Base-by-base conservation (phyloP, 2,329 filamentous ascomycete genomes). In the Reticulascus tulasneorum region DNA sequence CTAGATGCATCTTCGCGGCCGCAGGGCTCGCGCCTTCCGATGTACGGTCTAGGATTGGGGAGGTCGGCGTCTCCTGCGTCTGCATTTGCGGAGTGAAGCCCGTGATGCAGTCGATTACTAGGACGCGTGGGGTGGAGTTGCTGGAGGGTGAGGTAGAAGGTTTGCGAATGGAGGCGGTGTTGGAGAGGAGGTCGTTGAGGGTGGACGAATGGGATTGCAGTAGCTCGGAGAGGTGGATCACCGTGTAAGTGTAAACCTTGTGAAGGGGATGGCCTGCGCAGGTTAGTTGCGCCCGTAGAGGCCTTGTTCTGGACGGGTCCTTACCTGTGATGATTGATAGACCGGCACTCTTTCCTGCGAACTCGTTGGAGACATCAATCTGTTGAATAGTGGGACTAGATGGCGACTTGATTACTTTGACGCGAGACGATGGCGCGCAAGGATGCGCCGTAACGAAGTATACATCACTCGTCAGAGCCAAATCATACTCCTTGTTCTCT, bases 371-470 rank as follows among this genome's bases (percentile, higher is more conserved):
- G 9, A 77, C 61, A 42, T 77, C 72, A 37, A 73, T 70, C 40
- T 77, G 71, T 48, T 73, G 73, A 34, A 78, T 76, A 2, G 72
- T 76, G 15, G 77, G 75, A 49, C 75, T 81, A 2, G 71, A 70
- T 0, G 76, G 73, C 11, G 76, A 77, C 51, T 74, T 77, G 33
- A 82, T 51, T 36, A 81, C 71, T 43, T 69, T 73, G 3, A 78
- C 72, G 37, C 72, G 67, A 33, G 67, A 66, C 2, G 76, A 77
- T 2, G 75, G 71, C 6, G 75, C 69, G 47, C 80, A 84, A 0
- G 80, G 80, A 46, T 82, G 77, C 1, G 78, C 78, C 1, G 80
- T 82, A 13, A 82, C 75, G 51, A 84, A 84, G 47, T 73, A 73
- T 16, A 82, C 67, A 39, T 84, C 79, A 45, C 78, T 73, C 6